A percentile compares a stretch with the other conserved stretches of the same genome.
These are phyloP conservation scores for Penicillium mononematosum DNA, from an alignment of 495 filamentous ascomycete genomes.

Conservation along the genomic window DNA sequence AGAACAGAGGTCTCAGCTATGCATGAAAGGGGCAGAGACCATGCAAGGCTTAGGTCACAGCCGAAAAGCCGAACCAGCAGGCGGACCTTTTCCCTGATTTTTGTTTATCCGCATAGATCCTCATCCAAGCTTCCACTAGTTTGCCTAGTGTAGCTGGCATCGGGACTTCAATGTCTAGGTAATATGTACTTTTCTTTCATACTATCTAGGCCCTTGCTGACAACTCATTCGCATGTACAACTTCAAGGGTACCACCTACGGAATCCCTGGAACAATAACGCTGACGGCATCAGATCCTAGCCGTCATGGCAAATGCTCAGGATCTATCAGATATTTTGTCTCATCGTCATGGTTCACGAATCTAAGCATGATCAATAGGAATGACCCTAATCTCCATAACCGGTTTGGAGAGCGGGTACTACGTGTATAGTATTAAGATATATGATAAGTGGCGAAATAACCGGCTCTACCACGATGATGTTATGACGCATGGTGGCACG, in stretches of 20 bases:
- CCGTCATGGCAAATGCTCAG: conserved; percentile 70
- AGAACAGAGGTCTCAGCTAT: neutral
- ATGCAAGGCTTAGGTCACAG: neutral
- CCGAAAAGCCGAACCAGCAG: neutral
- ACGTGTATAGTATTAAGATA: conserved; percentile 50
- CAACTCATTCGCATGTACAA: conserved; percentile 11
- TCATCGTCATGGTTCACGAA: conserved; percentile 62
- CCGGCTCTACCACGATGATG: conserved; percentile 18
- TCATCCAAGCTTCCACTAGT: neutral
- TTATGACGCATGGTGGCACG: conserved; percentile 61
- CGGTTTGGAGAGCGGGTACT: conserved; percentile 50
- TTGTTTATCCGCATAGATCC: neutral
- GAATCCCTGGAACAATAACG: conserved; percentile 66
- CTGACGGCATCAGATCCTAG: conserved; percentile 70
- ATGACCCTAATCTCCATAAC: conserved; percentile 54
- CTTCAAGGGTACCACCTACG: conserved; percentile 43
- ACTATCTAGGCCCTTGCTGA: neutral
- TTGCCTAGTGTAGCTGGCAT: neutral
- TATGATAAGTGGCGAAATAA: too few relatives aligned
- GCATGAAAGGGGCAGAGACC: neutral
- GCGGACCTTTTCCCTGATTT: neutral
- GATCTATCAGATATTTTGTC: conserved; percentile 65
- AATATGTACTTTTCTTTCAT: conserved; percentile 12
- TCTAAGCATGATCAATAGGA: conserved; percentile 52
- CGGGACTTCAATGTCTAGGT: neutral